A percentile compares a stretch with the other conserved stretches of the same genome.
phyloP scores from a whole-genome alignment of 1,284 basidiomycete species.

The Coniferiporia sulphurascens region DNA sequence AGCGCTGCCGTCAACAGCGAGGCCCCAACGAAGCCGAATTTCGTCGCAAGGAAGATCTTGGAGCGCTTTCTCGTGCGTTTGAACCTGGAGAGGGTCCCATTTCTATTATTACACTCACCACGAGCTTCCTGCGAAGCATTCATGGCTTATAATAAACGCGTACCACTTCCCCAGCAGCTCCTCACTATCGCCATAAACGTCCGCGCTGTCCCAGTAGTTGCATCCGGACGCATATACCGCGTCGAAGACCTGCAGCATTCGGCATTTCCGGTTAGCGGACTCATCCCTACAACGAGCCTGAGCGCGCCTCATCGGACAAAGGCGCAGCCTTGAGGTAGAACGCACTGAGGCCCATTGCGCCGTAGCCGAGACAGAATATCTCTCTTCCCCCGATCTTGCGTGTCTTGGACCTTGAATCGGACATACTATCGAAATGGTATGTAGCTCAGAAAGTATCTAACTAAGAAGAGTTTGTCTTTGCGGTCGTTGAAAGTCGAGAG shows the following conservation, averaged over 20 bases:
- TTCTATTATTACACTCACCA: too few species aligned
- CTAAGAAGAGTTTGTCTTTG: too few species aligned
- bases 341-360: conserved; percentile 17
- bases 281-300: conserved; percentile 14
- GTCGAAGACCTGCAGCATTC: conserved; percentile 35
- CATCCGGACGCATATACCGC: conserved; percentile 35
- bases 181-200: conserved; percentile 41
- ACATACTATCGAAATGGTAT: too few species aligned
- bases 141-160: background rate
- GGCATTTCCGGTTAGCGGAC: background rate
- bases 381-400: conserved; percentile 18
- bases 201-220: conserved; percentile 41
- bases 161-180: conserved; percentile 42
- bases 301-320: conserved; percentile 22
- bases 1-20: conserved; percentile 29
- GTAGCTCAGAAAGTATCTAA: too few species aligned
- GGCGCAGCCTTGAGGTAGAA: conserved; percentile 17
- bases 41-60: conserved; percentile 46
- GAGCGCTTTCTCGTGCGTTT: conserved; percentile 40
- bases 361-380: conserved; percentile 18
- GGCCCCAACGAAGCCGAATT: conserved; percentile 38
- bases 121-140: background rate
- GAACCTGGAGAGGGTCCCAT: conserved; percentile 30
- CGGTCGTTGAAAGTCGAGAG: too few species aligned
- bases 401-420: background rate